Evolutionary conservation across 164 flowering plant genomes (phyloP).

Genomic region (Dillenia turbinata): DNA sequence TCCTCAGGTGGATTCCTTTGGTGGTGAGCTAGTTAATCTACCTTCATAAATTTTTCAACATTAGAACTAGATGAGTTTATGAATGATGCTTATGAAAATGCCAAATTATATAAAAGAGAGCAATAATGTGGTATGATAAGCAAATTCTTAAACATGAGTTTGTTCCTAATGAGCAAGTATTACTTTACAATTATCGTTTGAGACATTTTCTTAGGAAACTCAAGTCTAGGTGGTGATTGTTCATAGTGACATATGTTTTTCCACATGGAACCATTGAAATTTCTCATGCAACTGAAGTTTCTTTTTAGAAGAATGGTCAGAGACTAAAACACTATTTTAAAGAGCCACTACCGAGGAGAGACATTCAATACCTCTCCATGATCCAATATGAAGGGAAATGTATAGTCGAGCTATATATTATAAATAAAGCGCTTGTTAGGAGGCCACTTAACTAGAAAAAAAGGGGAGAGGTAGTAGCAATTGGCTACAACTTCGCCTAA

Average conservation of each 20-base stretch:
- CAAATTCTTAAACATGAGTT: background rate
- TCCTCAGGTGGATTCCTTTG: no score
- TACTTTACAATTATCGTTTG: background rate
- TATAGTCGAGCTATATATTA: no score
- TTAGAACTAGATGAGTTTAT: background rate
- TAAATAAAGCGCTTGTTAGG: no score
- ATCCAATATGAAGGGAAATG: no score
- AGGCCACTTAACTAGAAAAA: no score
- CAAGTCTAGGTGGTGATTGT: background rate
- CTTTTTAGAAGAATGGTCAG: conserved; percentile 2
- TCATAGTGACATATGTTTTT: background rate
- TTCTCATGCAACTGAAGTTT: background rate
- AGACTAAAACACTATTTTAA: background rate
- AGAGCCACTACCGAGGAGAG: background rate
- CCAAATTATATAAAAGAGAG: background rate
- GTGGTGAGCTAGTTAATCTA: no score
- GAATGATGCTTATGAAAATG: background rate
- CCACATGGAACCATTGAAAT: conserved; percentile 3
- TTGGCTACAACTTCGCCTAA: no score
- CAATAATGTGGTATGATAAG: background rate
- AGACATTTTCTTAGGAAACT: background rate
- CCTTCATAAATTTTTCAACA: no score
- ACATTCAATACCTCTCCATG: no score
- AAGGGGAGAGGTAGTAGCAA: no score
- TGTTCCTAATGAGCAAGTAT: background rate